Evolutionary conservation across 331 rosid species (phyloP).

Genomic region (Quercus tomentella): DNA sequence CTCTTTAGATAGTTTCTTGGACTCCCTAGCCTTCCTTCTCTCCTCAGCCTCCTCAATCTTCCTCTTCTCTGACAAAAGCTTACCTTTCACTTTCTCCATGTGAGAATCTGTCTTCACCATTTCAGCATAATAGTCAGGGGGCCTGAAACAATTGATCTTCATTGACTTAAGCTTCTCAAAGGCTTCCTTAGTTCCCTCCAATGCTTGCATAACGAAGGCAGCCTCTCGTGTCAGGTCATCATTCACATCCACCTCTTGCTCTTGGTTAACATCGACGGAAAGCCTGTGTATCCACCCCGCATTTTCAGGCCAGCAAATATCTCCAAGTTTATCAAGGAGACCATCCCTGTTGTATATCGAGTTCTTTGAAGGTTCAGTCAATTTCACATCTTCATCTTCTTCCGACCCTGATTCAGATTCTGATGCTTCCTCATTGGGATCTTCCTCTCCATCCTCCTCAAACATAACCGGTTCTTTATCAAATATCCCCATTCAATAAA

Average conservation of each 20-base stretch:
- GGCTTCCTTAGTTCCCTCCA: constrained; percentile 69
- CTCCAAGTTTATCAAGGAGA: constrained; percentile 66
- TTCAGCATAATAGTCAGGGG: constrained; percentile 69
- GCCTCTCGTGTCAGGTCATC: constrained; percentile 72
- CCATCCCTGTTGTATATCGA: constrained; percentile 54
- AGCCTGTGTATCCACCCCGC: constrained; percentile 45
- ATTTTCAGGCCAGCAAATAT: constrained; percentile 62
- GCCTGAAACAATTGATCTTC: constrained; percentile 64
- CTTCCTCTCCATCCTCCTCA: constrained; percentile 20
- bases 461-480: constrained; percentile 4
- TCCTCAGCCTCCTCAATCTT: constrained; percentile 78
- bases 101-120: constrained; percentile 80
- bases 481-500: constrained; percentile 28
- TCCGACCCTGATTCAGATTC: constrained; percentile 52
- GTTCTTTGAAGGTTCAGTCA: constrained; percentile 50
- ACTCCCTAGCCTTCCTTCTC: constrained; percentile 67
- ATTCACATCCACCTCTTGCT: constrained; percentile 50
- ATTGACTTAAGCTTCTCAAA: constrained; percentile 57
- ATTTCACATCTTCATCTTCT: constrained; percentile 42
- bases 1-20: constrained; percentile 67
- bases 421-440: constrained; percentile 23
- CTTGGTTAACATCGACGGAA: constrained; percentile 39
- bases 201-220: constrained; percentile 64
- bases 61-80: constrained; percentile 59
- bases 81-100: constrained; percentile 71